phyloP scores from a whole-genome alignment of 768 basidiomycete species.

The Grammothele lineata region DNA sequence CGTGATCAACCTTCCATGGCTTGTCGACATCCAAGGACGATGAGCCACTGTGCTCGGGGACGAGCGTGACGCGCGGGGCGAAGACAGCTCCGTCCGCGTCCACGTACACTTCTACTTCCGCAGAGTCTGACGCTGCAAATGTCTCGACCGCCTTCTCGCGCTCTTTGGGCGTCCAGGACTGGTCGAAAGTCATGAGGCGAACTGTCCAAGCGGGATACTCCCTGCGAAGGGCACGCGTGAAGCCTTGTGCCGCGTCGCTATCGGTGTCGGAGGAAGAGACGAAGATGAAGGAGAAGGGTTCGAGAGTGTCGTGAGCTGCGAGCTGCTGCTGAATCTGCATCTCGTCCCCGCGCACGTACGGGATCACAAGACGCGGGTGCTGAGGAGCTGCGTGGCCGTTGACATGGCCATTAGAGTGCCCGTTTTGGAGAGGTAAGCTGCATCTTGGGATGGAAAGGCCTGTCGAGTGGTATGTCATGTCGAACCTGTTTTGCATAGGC shows the following conservation, averaged over 20 bases:
- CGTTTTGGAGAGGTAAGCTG: conserved; percentile 14
- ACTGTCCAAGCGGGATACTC: conserved; percentile 31
- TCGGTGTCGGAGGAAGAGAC: conserved; percentile 28
- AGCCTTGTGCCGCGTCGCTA: conserved; percentile 29
- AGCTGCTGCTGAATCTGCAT: conserved; percentile 17
- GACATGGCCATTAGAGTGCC: conserved; percentile 11
- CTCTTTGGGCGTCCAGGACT: conserved; percentile 13
- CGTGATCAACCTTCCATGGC: conserved; percentile 12
- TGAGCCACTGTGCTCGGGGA: background rate
- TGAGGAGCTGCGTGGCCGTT: conserved; percentile 9
- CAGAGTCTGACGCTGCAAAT: background rate
- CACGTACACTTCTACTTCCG: conserved; percentile 7
- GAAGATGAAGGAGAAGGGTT: conserved; percentile 2
- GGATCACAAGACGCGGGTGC: conserved; percentile 10
- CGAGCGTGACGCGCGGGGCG: conserved; percentile 7
- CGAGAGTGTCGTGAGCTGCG: conserved; percentile 4
- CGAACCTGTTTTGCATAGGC: conserved; percentile 16
- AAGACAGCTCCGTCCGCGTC: conserved; percentile 5
- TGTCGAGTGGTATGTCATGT: conserved; percentile 15
- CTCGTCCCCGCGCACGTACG: conserved; percentile 16
- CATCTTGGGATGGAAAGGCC: conserved; percentile 7
- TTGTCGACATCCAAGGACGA: background rate
- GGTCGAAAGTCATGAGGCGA: conserved; percentile 24
- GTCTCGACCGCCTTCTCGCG: background rate
- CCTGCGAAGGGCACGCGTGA: conserved; percentile 26